phyloP scores from a whole-genome alignment of 768 basidiomycete species.

The Baorangia bicolor region DNA sequence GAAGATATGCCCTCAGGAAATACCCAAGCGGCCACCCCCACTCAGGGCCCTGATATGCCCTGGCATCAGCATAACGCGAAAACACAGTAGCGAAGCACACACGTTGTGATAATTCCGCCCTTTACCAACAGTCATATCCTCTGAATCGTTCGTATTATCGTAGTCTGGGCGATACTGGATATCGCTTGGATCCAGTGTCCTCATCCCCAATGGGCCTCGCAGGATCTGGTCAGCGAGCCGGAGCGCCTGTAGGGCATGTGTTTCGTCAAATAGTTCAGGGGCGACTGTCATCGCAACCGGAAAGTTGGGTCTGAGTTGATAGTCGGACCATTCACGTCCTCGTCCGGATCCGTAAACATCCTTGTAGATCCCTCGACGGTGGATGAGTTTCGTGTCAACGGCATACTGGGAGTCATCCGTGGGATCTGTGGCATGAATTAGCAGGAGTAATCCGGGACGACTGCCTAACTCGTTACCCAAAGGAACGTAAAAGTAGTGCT shows the following conservation, averaged over 20 bases:
- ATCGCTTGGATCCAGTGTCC: constrained; percentile 87
- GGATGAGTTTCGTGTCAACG: constrained; percentile 67
- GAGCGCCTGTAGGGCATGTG: constrained; percentile 78
- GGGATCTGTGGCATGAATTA: constrained; percentile 49
- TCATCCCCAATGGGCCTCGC: constrained; percentile 93
- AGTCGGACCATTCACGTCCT: constrained; percentile 94
- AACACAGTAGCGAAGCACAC: constrained; percentile 18
- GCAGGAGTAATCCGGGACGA: background rate
- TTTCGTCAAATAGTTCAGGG: constrained; percentile 85
- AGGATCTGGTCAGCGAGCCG: constrained; percentile 78
- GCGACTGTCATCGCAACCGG: constrained; percentile 97
- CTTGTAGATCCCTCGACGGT: constrained; percentile 96
- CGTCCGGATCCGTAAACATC: constrained; percentile 90
- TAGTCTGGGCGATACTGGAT: constrained; percentile 88
- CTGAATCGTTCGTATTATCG: constrained; percentile 90
- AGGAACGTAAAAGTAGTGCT: constrained; percentile 89
- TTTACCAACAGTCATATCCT: constrained; percentile 83
- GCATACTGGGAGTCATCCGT: constrained; percentile 68
- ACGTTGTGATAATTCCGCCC: constrained; percentile 95
- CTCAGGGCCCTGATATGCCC: constrained; percentile 67
- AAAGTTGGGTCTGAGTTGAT: constrained; percentile 92
- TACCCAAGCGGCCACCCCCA: constrained; percentile 97
- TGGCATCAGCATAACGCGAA: constrained; percentile 14
- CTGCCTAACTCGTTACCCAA: constrained; percentile 42
- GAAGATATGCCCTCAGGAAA: constrained; percentile 89